Evolutionary conservation across 2,329 filamentous ascomycete species (phyloP), one percentile per base, ranked within the genome.

Genomic region (Dryadomyces sulphureus): DNA sequence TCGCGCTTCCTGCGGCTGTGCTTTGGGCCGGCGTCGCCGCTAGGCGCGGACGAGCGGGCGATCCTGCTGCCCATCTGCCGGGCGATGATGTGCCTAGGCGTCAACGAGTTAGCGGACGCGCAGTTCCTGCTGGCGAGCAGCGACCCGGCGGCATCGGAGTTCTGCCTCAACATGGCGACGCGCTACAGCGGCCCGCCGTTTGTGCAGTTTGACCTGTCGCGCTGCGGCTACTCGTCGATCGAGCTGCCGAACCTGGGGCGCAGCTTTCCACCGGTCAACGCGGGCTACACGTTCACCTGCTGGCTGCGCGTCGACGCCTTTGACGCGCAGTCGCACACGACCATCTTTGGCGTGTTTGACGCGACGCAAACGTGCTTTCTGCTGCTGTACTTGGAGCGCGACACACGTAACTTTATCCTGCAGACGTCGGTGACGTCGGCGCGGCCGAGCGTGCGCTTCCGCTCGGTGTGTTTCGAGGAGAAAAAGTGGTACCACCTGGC

Each of bases 271-370:
- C 88, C 92, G 1, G 72, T 77, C 46, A 78, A 80, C 17, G 76
- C 80, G 9, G 93, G 92, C 19, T 98, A 96, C 64, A 94, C 88
- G 1, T 82, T 98, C 50, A 77, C 84, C 40, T 77, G 86, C 0
- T 98, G 92, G 92, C 75, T 94, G 43, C 79, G 84, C 19, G 77
- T 98, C 49, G 89, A 96, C 60, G 70, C 78, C 36, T 96, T 92
- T 60, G 93, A 98, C 60, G 67, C 76, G 5, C 75, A 77, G 40
- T 80, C 84, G 16, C 92, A 98, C 60, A 98, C 92, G 0, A 98
- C 92, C 0, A 74, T 98, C 14, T 98, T 98, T 60, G 92, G 92
- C 22, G 86, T 92, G 8, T 96, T 93, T 61, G 92, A 98, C 63
- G 72, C 81, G 4, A 87, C 79, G 5, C 90, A 96, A 61, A 87